Evolutionary conservation across 176 grass and related monocot species (phyloP).

Genomic region (Pontederia crassipes): DNA sequence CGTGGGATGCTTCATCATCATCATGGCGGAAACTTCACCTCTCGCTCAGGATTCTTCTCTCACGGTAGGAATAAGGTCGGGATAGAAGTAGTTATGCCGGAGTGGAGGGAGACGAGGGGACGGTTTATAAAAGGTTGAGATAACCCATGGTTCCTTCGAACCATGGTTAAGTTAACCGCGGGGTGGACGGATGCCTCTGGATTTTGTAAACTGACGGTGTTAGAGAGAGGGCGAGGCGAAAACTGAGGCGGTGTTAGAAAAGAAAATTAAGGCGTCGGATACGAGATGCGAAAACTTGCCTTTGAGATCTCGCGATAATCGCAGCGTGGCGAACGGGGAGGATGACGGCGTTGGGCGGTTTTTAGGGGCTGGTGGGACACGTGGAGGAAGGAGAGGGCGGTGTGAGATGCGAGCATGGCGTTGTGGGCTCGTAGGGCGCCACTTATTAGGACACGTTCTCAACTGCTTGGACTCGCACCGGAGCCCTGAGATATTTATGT

Average conservation of each 20-base stretch:
- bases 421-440: slow-evolving; percentile 17
- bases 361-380: slow-evolving; percentile 11
- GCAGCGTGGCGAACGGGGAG: background rate
- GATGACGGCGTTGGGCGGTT: background rate
- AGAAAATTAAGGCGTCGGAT: too few relatives aligned
- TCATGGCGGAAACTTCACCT: rapidly evolving
- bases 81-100: too few relatives aligned
- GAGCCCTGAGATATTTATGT: background rate
- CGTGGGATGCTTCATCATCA: background rate
- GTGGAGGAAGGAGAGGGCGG: slow-evolving; percentile 18
- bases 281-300: too few relatives aligned
- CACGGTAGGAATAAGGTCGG: background rate
- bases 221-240: background rate
- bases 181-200: background rate
- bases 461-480: background rate
- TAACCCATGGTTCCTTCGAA: background rate
- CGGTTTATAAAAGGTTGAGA: background rate
- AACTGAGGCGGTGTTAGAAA: too few relatives aligned
- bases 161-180: background rate
- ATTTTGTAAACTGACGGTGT: background rate
- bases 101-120: background rate
- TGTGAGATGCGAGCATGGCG: slow-evolving; percentile 29
- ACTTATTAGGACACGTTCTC: slow-evolving; percentile 46
- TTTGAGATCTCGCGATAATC: too few relatives aligned
- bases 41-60: background rate